These are phyloP conservation scores for Agaricus blazei DNA, from an alignment of 768 basidiomycete species.

Conservation along the genomic window DNA sequence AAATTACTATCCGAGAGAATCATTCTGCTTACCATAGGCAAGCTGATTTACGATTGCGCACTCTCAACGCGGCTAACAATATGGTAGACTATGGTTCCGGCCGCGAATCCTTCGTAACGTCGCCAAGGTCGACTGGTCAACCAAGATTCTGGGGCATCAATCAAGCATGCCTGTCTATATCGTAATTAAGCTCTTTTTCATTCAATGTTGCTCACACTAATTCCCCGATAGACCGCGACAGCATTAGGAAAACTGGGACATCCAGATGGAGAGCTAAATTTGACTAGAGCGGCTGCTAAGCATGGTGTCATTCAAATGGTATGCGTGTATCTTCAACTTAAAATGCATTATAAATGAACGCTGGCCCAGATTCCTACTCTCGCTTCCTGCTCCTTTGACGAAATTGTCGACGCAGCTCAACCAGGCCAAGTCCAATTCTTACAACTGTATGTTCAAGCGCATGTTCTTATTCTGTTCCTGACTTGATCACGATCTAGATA, in stretches of 20 bases:
- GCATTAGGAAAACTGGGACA: constrained; percentile 95
- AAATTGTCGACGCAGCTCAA: constrained; percentile 82
- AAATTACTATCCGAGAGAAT: constrained; percentile 87
- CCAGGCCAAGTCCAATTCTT: constrained; percentile 81
- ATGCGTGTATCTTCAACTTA: not conserved
- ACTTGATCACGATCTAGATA: constrained; percentile 41
- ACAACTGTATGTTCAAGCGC: constrained; percentile 54
- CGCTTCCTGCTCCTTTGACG: constrained; percentile 94
- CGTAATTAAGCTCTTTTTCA: constrained; percentile 13
- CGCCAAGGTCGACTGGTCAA: constrained; percentile 80
- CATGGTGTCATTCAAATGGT: constrained; percentile 50
- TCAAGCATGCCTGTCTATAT: constrained; percentile 71
- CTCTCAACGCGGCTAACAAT: constrained; percentile 2
- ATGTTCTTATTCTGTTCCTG: not conserved
- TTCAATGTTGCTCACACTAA: not conserved
- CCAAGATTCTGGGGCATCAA: constrained; percentile 72
- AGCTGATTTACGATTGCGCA: not conserved
- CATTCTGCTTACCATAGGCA: constrained; percentile 89
- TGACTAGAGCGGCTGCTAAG: constrained; percentile 86
- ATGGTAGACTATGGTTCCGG: constrained; percentile 80
- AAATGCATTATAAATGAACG: not conserved
- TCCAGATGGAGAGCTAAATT: constrained; percentile 88
- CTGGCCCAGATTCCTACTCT: constrained; percentile 80
- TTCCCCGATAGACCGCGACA: constrained; percentile 52
- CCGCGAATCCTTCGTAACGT: constrained; percentile 85